Base-by-base conservation (phyloP, 768 basidiomycete genomes). In the Mrakia blollopis region DNA sequence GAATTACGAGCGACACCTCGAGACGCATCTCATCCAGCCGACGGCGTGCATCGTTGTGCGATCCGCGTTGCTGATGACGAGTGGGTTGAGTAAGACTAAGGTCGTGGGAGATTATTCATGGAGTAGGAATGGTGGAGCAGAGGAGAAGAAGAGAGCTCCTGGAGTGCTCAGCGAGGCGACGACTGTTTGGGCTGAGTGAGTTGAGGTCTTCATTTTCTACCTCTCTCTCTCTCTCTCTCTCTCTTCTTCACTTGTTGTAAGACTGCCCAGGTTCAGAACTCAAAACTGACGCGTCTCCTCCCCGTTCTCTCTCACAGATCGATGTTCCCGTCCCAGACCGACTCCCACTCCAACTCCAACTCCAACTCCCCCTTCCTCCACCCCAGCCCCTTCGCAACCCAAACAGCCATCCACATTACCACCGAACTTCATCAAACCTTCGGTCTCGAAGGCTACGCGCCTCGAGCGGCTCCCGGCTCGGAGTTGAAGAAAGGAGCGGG, bases 11-110 rank as follows among this genome's bases (percentile, higher is more conserved):
- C 79, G 80, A 1, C 78, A 81, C 50, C 80, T 82, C 18, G 74
- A 80, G 5, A 78, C 80, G 16, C 79, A 81, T 52, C 78, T 83
- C 78, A 70, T 83, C 21, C 79, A 81, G n/a, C 79, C 81, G 4
- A 57, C 78, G 28, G 80, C 82, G 7, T 71, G 63, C 39, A 76
- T 82, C 3, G 79, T 81, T 0, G 76, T 84, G 37, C 77, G 80
- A 18, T 80, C 82, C 67, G 80, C 78, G 2, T 77, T 83, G 39
- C 77, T 81, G 10, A 67, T 78, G 44, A 73, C 74, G 18, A 50
- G 74, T 3, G 77, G 78, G 7, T 52, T 79, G 44, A 21, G 30
- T 11, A 57, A 25, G 39, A 62, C 62, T 23, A 62, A 57, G 37
- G 39, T 47, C 28, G 30, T 50, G n/a, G 62, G 41, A 1, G 73